Base-by-base conservation (phyloP, 139 green algal genomes). In the Choricystis sp. region DNA sequence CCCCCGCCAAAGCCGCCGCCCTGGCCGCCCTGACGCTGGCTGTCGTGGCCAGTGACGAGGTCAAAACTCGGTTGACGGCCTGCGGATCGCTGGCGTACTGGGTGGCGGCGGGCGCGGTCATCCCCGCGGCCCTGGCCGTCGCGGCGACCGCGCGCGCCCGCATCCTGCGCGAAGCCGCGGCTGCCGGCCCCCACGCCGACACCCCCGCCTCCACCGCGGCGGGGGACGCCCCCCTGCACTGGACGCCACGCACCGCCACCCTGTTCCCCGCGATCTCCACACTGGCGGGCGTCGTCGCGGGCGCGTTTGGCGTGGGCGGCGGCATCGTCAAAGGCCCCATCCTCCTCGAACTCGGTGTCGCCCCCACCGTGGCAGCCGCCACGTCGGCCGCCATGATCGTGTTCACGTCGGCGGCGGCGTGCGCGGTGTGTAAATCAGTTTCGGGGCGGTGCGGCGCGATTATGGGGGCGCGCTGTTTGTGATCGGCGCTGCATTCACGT, bases 291-390 rank as follows among this genome's bases (percentile, higher is more conserved):
- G 70, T 84, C 19, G 52, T 80, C 1, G 78, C 78, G 1, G 74
- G 72, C 26, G 60, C 78, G 61, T 84, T 84, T 75, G 78, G 78
- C 31, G 68, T 84, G 29, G 79, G 79, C 14, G 81, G 81, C 56
- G 81, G 79, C 60, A 82, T 85, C 56, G 63, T 88, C 28, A 82
- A 83, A 62, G 76, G 65, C 31, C 76, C 77, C 1, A 61, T 80
- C 40, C 76, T 83, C 74, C 62, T 80, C 40, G 71, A 79, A 64
- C 74, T 83, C 59, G 72, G 72, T 1, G 69, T 81, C 27, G 61
- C 66, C 20, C 74, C 73, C 1, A 75, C 81, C 25, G 74, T 85
- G 19, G 69, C 75, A n/a, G 75, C 75, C 9, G 75, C 78, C n/a
- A 85, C 75, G 22, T 68, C 56, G 23, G 67, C 74, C 23, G 78